Evolutionary conservation across 2,329 filamentous ascomycete genomes (phyloP).

Genomic region (Podosphaera aphanis): DNA sequence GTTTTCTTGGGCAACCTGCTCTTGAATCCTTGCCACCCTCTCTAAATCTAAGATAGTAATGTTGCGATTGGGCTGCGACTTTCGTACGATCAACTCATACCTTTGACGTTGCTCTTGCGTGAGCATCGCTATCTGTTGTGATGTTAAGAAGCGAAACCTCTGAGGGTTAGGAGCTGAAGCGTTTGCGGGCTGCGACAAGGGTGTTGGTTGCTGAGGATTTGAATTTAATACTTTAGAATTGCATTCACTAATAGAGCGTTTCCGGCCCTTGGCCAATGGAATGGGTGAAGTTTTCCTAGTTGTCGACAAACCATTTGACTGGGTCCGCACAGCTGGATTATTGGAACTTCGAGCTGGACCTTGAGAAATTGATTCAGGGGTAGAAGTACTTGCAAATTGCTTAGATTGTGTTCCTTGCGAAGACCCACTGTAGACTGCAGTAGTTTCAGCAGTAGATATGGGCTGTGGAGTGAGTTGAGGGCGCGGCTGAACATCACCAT

Average conservation of each 20-base stretch:
- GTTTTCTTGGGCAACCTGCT: conserved; percentile 6
- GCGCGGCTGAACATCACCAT: neutral
- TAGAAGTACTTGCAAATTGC: conserved; percentile 3
- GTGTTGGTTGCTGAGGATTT: conserved; percentile 11
- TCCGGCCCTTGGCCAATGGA: conserved; percentile 18
- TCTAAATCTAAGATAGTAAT: conserved; percentile 1
- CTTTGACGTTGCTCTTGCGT: conserved; percentile 13
- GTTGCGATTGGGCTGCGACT: neutral
- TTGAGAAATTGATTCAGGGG: neutral
- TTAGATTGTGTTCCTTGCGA: conserved; percentile 5
- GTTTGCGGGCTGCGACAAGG: conserved; percentile 14
- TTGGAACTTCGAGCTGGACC: neutral
- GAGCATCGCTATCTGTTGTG: conserved; percentile 11
- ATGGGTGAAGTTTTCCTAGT: conserved; percentile 14
- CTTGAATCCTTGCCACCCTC: conserved; percentile 8
- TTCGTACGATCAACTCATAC: conserved; percentile 10
- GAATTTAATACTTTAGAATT: conserved; percentile 20
- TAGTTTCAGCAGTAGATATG: conserved; percentile 1
- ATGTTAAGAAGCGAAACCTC: conserved; percentile 12
- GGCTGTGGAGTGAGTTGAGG: neutral
- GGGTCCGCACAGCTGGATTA: conserved; percentile 6
- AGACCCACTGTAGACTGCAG: conserved; percentile 3
- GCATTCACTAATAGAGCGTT: conserved; percentile 23
- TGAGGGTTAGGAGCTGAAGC: conserved; percentile 10
- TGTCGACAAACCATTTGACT: conserved; percentile 5